Conservation (phyloP, 169 alveolate species). For the Fabrea salina region DNA sequence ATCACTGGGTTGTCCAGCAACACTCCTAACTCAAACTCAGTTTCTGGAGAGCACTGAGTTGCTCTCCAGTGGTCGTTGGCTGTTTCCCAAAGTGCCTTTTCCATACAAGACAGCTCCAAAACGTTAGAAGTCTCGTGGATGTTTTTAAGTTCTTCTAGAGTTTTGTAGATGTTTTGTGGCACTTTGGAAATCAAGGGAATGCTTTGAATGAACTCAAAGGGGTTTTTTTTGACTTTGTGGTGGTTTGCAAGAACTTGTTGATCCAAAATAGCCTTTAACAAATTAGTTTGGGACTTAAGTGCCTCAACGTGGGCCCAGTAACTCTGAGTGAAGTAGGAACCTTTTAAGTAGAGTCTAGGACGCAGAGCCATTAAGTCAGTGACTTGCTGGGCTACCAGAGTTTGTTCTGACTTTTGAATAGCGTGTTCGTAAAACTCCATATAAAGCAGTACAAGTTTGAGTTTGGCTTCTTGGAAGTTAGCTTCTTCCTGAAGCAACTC, state of each 20-base stretch:
- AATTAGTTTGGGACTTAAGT: constrained; percentile 44
- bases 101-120: background rate
- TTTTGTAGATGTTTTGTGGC: background rate
- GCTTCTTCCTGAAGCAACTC: constrained; percentile 67
- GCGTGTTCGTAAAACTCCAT: constrained; percentile 72
- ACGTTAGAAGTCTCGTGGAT: background rate
- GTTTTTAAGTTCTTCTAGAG: background rate
- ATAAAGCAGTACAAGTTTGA: constrained; percentile 54
- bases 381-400: constrained; percentile 57
- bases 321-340: constrained; percentile 66
- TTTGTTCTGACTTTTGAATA: constrained; percentile 55
- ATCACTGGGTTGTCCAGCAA: background rate
- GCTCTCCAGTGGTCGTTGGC: background rate
- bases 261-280: constrained; percentile 56
- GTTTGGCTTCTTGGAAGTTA: constrained; percentile 62
- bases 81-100: background rate
- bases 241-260: constrained; percentile 35
- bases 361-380: constrained; percentile 70
- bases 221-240: no score
- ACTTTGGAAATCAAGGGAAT: background rate
- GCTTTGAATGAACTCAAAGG: background rate
- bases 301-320: constrained; percentile 66
- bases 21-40: background rate
- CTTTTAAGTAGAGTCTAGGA: constrained; percentile 68
- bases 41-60: background rate